These are phyloP conservation scores for Zygosaccharomyces pseudorouxii DNA, from an alignment of 805 yeast genomes.

Conservation along the genomic window DNA sequence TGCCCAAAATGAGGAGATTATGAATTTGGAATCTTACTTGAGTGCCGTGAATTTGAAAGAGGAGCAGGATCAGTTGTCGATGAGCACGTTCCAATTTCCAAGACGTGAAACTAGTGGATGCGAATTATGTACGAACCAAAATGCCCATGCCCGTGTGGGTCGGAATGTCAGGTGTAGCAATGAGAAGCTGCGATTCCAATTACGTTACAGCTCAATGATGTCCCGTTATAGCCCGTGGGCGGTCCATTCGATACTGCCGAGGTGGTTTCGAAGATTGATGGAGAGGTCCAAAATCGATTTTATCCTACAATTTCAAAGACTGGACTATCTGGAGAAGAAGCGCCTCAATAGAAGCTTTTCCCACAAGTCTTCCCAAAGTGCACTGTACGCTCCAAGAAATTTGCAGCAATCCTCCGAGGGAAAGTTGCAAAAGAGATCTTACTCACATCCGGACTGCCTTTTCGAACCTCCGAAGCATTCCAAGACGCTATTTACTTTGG, in stretches of 20 bases:
- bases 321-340: conserved; percentile 67
- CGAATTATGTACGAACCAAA: not conserved
- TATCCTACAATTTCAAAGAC: conserved; percentile 50
- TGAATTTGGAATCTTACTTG: conserved; percentile 30
- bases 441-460: conserved; percentile 21
- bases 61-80: conserved; percentile 14
- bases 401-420: conserved; percentile 64
- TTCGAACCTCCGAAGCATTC: conserved; percentile 2
- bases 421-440: conserved; percentile 17
- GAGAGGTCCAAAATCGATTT: conserved; percentile 27
- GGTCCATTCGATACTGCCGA: conserved; percentile 40
- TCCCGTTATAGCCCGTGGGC: conserved; percentile 13
- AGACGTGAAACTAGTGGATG: conserved; percentile 1
- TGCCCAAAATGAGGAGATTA: conserved; percentile 30
- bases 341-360: conserved; percentile 47
- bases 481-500: conserved; percentile 10
- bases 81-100: conserved; percentile 13
- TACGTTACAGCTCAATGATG: conserved; percentile 18
- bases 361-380: conserved; percentile 20
- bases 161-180: conserved; percentile 1
- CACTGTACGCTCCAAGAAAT: conserved; percentile 69
- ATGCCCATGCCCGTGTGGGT: not conserved
- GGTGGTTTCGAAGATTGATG: conserved; percentile 45
- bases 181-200: conserved; percentile 27
- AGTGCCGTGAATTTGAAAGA: conserved; percentile 33